Conservation (phyloP, 768 basidiomycete species). For the Melanogaster broomeanus region DNA sequence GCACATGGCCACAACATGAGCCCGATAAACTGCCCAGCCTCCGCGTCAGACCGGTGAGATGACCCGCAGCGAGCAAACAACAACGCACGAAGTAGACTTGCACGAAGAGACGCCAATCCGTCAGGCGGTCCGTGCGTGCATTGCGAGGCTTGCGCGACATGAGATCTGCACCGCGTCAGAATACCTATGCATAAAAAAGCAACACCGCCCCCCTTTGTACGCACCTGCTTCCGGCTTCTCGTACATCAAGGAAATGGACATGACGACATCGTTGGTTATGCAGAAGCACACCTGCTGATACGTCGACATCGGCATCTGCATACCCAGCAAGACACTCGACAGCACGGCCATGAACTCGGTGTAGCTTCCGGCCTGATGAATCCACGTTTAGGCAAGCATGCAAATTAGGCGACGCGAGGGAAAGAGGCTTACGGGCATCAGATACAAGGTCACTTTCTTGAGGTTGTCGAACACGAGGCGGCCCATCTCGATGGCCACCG, state of each 20-base stretch:
- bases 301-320: conserved; percentile 56
- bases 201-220: not conserved
- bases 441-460: conserved; percentile 47
- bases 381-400: too few species aligned
- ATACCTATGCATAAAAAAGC: not conserved
- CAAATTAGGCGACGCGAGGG: too few species aligned
- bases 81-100: conserved; percentile 46
- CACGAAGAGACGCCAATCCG: conserved; percentile 49
- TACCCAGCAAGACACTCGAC: conserved; percentile 56
- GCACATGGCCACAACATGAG: conserved; percentile 46
- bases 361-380: conserved; percentile 48
- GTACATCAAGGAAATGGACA: conserved; percentile 50
- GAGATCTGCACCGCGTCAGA: conserved; percentile 33
- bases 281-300: conserved; percentile 58
- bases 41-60: too few species aligned
- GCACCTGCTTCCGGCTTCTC: conserved; percentile 52
- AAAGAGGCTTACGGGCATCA: conserved; percentile 39
- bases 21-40: conserved; percentile 38
- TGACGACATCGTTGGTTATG: conserved; percentile 51
- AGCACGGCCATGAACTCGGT: conserved; percentile 60
- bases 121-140: conserved; percentile 47
- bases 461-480: conserved; percentile 61
- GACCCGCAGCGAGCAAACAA: too few species aligned
- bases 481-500: conserved; percentile 58
- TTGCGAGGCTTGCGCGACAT: conserved; percentile 51